Evolutionary conservation across 2,329 filamentous ascomycete species (phyloP).

Genomic region (Tolypocladium capitatum): DNA sequence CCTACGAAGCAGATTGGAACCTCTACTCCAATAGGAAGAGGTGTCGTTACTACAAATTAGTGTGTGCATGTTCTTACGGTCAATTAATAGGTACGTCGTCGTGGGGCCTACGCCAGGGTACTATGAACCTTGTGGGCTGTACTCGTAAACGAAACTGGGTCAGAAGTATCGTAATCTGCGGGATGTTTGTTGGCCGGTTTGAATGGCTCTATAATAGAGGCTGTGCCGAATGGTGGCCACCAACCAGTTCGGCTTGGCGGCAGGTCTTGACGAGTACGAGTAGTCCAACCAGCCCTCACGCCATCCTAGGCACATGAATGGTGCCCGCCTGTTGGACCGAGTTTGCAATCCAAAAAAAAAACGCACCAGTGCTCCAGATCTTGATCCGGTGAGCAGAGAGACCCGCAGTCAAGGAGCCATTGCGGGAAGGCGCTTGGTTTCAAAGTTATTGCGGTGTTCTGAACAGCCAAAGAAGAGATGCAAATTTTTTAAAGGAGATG

Average conservation of each 20-base stretch:
- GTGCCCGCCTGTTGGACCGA: constrained; percentile 6
- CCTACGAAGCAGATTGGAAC: too few species aligned
- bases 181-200: not conserved
- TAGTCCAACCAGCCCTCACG: constrained; percentile 5
- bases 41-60: too few species aligned
- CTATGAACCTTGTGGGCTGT: too few species aligned
- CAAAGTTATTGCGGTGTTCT: not conserved
- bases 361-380: not conserved
- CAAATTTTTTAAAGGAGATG: not conserved
- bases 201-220: too few species aligned
- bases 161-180: too few species aligned
- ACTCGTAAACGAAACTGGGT: too few species aligned
- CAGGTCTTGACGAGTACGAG: too few species aligned
- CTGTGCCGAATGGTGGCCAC: too few species aligned
- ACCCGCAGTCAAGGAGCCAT: not conserved
- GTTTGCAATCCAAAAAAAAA: not conserved
- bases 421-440: not conserved
- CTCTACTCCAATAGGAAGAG: too few species aligned
- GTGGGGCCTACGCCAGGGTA: too few species aligned
- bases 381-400: not conserved
- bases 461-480: not conserved
- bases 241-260: not conserved
- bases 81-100: too few species aligned
- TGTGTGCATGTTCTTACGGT: too few species aligned
- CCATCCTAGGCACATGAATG: constrained; percentile 13